Conservation (phyloP, 768 basidiomycete genomes). For the Amanita subjunquillea region DNA sequence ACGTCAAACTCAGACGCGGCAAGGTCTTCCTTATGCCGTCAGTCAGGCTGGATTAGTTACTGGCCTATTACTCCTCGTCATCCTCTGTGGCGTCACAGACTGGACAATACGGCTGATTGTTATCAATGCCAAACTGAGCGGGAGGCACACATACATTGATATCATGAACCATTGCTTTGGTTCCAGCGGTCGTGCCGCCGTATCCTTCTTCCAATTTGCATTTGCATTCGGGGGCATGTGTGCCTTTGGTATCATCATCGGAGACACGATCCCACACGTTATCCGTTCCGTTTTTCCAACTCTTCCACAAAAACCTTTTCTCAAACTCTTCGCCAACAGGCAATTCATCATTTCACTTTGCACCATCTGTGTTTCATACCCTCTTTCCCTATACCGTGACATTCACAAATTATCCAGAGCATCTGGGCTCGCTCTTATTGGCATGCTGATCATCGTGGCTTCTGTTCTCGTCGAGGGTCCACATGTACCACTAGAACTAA, state of each 20-base stretch:
- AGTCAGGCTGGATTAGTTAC: slow-evolving; percentile 90
- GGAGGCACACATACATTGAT: slow-evolving; percentile 84
- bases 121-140: slow-evolving; percentile 91
- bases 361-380: slow-evolving; percentile 86
- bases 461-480: slow-evolving; percentile 81
- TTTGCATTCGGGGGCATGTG: slow-evolving; percentile 99
- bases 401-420: slow-evolving; percentile 95
- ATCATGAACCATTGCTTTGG: slow-evolving; percentile 95
- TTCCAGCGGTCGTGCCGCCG: slow-evolving; percentile 79
- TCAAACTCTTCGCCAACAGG: slow-evolving; percentile 73
- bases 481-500: slow-evolving; percentile 59
- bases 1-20: slow-evolving; percentile 5
- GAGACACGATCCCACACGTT: slow-evolving; percentile 95
- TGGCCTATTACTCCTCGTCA: slow-evolving; percentile 72
- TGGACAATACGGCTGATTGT: slow-evolving; percentile 98
- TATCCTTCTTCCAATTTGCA: slow-evolving; percentile 94
- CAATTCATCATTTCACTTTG: slow-evolving; percentile 84
- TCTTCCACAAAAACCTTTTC: slow-evolving; percentile 54
- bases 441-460: slow-evolving; percentile 90
- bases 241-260: slow-evolving; percentile 95
- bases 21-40: slow-evolving; percentile 90
- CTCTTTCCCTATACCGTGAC: slow-evolving; percentile 90
- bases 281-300: slow-evolving; percentile 78
- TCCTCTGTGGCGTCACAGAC: slow-evolving; percentile 80
- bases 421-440: slow-evolving; percentile 79